Conservation (phyloP, 2,329 filamentous ascomycete species). For the Sarocladiaceae sp. region DNA sequence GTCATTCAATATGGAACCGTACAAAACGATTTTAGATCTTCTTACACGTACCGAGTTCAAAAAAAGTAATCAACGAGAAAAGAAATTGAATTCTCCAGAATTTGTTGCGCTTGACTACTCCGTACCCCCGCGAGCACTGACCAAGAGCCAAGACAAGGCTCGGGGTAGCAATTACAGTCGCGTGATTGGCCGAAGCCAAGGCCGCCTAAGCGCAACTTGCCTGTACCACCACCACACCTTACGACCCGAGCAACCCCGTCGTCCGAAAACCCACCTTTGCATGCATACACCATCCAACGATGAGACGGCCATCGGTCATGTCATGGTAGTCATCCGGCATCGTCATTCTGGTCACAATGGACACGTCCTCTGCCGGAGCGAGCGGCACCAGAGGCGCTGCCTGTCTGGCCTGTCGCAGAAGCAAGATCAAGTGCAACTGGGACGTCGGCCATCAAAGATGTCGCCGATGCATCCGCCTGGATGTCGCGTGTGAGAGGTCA, state of each 20-base stretch:
- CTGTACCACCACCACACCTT: not conserved
- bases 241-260: not conserved
- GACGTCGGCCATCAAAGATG: slow-evolving; percentile 44
- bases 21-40: too few species aligned
- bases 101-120: too few species aligned
- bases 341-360: not conserved
- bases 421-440: slow-evolving; percentile 65
- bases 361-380: slow-evolving; percentile 12
- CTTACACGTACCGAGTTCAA: too few species aligned
- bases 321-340: not conserved
- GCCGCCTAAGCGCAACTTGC: too few species aligned
- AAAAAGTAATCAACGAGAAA: too few species aligned
- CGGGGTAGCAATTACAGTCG: too few species aligned
- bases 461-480: slow-evolving; percentile 55
- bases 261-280: not conserved
- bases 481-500: slow-evolving; percentile 62
- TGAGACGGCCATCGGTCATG: not conserved
- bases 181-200: too few species aligned
- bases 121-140: too few species aligned
- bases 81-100: too few species aligned
- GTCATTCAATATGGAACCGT: too few species aligned
- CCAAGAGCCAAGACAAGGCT: too few species aligned
- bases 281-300: not conserved
- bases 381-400: slow-evolving; percentile 40
- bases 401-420: slow-evolving; percentile 60